phyloP scores from a whole-genome alignment of 2,329 filamentous ascomycete species.

The Pseudogymnoascus sp. region DNA sequence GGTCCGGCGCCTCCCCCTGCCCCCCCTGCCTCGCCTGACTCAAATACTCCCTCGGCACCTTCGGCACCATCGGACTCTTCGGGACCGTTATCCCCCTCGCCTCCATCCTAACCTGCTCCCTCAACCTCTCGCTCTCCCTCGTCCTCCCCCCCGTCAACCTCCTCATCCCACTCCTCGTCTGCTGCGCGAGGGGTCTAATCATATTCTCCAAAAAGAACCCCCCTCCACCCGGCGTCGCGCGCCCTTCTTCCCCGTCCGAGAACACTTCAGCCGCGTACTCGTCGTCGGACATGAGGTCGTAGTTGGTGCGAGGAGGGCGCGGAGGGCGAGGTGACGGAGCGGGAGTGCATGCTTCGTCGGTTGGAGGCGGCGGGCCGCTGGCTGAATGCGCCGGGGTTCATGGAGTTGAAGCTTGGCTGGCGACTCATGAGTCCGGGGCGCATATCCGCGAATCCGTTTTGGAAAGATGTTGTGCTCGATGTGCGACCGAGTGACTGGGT shows the following conservation, averaged over 20 bases:
- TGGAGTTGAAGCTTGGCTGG: conserved; percentile 52
- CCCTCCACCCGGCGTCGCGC: conserved; percentile 22
- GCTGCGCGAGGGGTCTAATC: conserved; percentile 52
- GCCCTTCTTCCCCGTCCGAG: conserved; percentile 66
- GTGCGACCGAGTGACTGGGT: conserved; percentile 70
- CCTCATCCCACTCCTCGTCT: conserved; percentile 53
- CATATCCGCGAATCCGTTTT: conserved; percentile 78
- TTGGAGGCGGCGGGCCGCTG: conserved; percentile 34
- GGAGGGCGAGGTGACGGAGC: conserved; percentile 79
- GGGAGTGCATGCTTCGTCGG: conserved; percentile 66
- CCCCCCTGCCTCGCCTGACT: not conserved
- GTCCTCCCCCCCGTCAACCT: conserved; percentile 52
- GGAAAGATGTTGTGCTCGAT: conserved; percentile 68
- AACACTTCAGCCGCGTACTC: conserved; percentile 68
- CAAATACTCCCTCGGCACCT: conserved; percentile 27
- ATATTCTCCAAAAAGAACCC: conserved; percentile 53
- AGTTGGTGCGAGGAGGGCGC: conserved; percentile 49
- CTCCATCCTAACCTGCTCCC: conserved; percentile 26
- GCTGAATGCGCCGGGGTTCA: conserved; percentile 56
- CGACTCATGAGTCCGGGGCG: conserved; percentile 55
- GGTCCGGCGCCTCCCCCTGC: not conserved
- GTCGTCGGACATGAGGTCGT: conserved; percentile 65
- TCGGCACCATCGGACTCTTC: conserved; percentile 28
- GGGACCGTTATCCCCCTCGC: conserved; percentile 26
- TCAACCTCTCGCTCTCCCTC: conserved; percentile 26